Conservation (phyloP, 1,284 basidiomycete genomes). For the Inonotus hispidus region DNA sequence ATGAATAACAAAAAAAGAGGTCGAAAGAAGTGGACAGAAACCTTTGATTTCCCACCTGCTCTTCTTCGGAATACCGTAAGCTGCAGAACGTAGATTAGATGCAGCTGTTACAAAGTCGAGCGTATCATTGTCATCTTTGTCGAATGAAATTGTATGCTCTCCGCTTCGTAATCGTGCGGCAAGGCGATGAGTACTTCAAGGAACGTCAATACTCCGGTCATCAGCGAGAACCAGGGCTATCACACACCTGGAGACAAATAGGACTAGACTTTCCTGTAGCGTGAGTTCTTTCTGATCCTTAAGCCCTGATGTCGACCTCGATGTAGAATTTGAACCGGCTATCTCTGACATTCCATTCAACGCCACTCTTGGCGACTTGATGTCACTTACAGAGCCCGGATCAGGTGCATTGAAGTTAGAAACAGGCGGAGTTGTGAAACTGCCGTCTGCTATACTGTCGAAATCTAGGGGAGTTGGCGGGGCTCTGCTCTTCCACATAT, state of each 20-base stretch:
- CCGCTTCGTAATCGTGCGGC: constrained; percentile 68
- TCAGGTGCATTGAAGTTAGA: constrained; percentile 8
- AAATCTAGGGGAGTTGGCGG: constrained; percentile 84
- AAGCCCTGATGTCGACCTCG: constrained; percentile 36
- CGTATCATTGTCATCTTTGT: constrained; percentile 97
- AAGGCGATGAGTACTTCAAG: constrained; percentile 67
- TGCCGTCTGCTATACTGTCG: constrained; percentile 58
- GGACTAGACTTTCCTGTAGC: constrained; percentile 72
- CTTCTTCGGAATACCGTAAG: constrained; percentile 86
- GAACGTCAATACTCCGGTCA: background rate
- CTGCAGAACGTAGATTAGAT: constrained; percentile 86
- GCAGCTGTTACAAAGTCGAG: constrained; percentile 95
- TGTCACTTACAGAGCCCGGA: constrained; percentile 18
- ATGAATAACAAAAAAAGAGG: background rate
- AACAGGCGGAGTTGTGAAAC: constrained; percentile 42
- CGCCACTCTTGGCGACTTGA: constrained; percentile 20
- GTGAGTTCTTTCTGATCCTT: constrained; percentile 78
- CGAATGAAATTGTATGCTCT: constrained; percentile 82
- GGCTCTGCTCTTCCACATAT: constrained; percentile 93
- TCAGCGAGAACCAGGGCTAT: constrained; percentile 1
- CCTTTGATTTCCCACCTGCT: constrained; percentile 97
- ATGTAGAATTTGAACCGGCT: constrained; percentile 19
- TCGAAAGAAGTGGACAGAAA: constrained; percentile 24
- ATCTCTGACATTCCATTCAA: constrained; percentile 16
- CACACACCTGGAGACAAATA: constrained; percentile 77